These are phyloP conservation scores for Pseudogymnoascus sp. DNA, from an alignment of 2,329 filamentous ascomycete genomes.

Conservation along the genomic window DNA sequence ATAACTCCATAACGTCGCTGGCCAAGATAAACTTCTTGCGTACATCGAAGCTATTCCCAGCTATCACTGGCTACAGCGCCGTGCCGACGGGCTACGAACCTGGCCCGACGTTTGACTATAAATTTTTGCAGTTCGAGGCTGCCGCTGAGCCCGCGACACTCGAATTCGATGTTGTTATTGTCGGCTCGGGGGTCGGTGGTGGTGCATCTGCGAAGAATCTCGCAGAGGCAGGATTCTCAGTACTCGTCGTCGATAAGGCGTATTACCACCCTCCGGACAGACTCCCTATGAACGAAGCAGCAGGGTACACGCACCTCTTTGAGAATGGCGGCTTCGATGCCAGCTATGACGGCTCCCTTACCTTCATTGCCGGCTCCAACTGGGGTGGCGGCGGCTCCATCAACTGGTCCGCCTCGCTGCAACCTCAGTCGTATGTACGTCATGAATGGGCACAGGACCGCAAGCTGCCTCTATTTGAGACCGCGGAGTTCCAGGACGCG, in stretches of 20 bases:
- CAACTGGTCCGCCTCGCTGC: conserved; percentile 67
- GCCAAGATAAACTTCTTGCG: conserved; percentile 39
- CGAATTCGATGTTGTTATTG: conserved; percentile 73
- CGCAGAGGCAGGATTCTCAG: conserved; percentile 63
- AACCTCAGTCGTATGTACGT: conserved; percentile 67
- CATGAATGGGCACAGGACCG: conserved; percentile 65
- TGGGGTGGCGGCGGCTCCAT: conserved; percentile 84
- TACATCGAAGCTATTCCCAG: conserved; percentile 46
- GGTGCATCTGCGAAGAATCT: conserved; percentile 74
- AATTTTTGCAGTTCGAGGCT: conserved; percentile 24
- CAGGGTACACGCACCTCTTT: conserved; percentile 56
- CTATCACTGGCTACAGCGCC: conserved; percentile 51
- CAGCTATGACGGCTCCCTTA: conserved; percentile 49
- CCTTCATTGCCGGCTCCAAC: conserved; percentile 57
- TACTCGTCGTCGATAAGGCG: conserved; percentile 75
- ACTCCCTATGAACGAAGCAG: conserved; percentile 63
- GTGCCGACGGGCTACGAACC: conserved; percentile 36
- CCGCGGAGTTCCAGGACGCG: conserved; percentile 65
- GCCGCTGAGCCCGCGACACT: conserved; percentile 44
- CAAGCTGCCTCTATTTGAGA: conserved; percentile 68
- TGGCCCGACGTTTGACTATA: conserved; percentile 29
- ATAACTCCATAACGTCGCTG: conserved; percentile 47
- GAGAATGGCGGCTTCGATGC: conserved; percentile 55
- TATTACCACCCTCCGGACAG: conserved; percentile 66
- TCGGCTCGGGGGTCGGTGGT: conserved; percentile 82